Evolutionary conservation across 1,284 basidiomycete species (phyloP).

Genomic region (Ustilago cynodontis): DNA sequence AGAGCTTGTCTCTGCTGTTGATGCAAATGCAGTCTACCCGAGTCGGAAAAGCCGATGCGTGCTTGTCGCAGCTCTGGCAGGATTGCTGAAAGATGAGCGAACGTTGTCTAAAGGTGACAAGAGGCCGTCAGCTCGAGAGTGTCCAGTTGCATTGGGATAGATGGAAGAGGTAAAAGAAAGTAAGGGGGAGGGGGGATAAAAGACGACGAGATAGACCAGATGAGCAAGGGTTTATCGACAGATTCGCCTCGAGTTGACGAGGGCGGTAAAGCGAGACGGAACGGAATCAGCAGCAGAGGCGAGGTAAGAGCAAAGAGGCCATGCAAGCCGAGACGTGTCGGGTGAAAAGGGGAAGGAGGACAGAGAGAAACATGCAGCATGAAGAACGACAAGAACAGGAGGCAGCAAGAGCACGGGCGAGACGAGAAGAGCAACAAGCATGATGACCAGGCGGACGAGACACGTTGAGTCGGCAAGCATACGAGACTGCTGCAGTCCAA

Average conservation of each 20-base stretch:
- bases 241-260: neutral
- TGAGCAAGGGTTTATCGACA: conserved; percentile 9
- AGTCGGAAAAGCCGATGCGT: neutral
- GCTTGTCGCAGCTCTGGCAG: neutral
- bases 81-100: neutral
- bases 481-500: conserved; percentile 11
- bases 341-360: neutral
- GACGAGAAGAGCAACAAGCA: neutral
- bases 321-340: conserved; percentile 5
- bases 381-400: too few relatives aligned
- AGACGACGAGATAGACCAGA: neutral
- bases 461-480: conserved; percentile 25
- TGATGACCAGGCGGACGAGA: conserved; percentile 14
- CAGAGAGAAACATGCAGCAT: conserved; percentile 4
- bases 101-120: neutral
- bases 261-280: conserved; percentile 8
- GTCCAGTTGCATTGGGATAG: neutral
- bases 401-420: neutral
- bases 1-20: neutral
- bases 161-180: neutral
- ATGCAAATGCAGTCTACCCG: neutral
- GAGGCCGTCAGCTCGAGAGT: neutral
- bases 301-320: neutral
- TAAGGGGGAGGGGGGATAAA: neutral
- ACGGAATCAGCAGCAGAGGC: neutral